Evolutionary conservation across 345 rosid species (phyloP).

Genomic region (Aegle marmelos): DNA sequence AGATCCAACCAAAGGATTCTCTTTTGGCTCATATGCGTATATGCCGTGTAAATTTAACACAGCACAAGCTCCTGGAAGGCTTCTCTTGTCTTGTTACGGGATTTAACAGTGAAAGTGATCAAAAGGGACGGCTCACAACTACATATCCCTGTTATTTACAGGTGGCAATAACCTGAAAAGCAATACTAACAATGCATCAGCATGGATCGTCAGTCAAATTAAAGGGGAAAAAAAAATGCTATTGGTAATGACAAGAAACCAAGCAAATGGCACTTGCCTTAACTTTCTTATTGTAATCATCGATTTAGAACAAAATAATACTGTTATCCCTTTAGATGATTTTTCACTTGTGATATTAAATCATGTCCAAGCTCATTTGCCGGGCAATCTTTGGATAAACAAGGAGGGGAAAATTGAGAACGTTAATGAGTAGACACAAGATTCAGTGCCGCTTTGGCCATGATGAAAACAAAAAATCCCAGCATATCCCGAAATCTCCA

Average conservation of each 20-base stretch:
- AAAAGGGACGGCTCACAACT: not conserved
- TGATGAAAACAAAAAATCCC: constrained; percentile 8
- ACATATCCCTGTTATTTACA: too few species aligned
- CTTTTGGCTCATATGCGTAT: not conserved
- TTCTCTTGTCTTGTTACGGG: not conserved
- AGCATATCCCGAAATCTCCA: not conserved
- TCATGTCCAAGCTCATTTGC: not conserved
- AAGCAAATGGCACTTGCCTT: not conserved
- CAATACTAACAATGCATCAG: too few species aligned
- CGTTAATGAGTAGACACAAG: not conserved
- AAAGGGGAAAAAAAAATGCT: too few species aligned
- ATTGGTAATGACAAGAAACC: not conserved
- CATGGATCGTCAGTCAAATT: too few species aligned
- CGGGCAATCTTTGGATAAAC: not conserved
- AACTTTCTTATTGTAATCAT: not conserved
- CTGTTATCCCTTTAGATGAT: not conserved
- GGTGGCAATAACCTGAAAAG: too few species aligned
- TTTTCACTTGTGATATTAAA: not conserved
- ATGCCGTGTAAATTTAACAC: not conserved
- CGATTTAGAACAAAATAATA: not conserved
- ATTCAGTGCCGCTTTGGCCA: too few species aligned
- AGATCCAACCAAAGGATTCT: not conserved
- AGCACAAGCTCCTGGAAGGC: not conserved
- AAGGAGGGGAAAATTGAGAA: not conserved
- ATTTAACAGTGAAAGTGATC: not conserved